A percentile compares a stretch with the other conserved stretches of the same genome.
Conservation (phyloP, 257 asterid species). For the Solanum pinnatisectum region DNA sequence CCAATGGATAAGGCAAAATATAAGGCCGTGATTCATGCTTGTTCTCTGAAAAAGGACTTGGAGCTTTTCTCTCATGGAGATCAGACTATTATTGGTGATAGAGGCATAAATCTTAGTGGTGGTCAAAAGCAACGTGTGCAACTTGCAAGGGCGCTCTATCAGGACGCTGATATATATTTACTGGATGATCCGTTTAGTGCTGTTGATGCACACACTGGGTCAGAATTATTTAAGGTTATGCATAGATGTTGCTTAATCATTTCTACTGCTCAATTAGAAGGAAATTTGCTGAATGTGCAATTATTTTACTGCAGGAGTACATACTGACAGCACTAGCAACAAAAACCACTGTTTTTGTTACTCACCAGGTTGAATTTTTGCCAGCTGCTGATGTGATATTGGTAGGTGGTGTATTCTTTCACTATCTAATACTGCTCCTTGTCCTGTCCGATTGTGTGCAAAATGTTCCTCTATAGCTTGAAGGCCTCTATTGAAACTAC, state of each 20-base stretch:
- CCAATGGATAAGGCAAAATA: constrained; percentile 94
- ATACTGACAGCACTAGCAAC: constrained; percentile 75
- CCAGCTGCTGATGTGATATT: constrained; percentile 91
- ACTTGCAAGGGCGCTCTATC: constrained; percentile 95
- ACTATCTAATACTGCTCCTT: not conserved
- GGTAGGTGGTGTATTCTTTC: constrained; percentile 36
- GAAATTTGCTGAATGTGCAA: constrained; percentile 13
- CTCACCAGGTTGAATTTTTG: constrained; percentile 97
- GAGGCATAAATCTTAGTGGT: constrained; percentile 98
- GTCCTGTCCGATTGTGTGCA: not conserved
- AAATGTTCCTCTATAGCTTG: not conserved
- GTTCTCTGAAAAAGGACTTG: constrained; percentile 82
- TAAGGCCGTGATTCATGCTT: constrained; percentile 84
- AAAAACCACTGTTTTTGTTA: constrained; percentile 82
- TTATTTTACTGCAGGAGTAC: constrained; percentile 65
- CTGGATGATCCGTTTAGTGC: constrained; percentile 99
- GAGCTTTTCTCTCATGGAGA: constrained; percentile 94
- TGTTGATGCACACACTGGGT: constrained; percentile 96
- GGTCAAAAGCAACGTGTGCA: constrained; percentile 98
- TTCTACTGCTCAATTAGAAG: not conserved
- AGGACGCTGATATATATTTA: constrained; percentile 90
- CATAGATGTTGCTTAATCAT: not conserved
- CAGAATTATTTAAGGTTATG: constrained; percentile 79
- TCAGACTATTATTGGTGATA: constrained; percentile 94
- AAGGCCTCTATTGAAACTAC: not conserved